A percentile compares a stretch with the other conserved stretches of the same genome.
phyloP scores from a whole-genome alignment of 768 basidiomycete species.

The Podaxis sp. region DNA sequence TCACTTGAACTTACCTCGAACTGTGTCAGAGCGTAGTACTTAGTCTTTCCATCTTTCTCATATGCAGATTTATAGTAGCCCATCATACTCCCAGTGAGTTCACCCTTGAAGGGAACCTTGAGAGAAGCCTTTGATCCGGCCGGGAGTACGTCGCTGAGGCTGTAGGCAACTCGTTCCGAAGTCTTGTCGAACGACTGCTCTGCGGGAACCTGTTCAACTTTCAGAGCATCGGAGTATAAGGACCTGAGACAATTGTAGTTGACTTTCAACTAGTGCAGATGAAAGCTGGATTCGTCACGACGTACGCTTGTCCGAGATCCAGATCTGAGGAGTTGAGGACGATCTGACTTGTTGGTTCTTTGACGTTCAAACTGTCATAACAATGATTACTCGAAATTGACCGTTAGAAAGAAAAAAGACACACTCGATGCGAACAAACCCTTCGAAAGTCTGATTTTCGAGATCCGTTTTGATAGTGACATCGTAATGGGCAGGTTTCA shows the following conservation, averaged over 20 bases:
- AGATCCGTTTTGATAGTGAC: conserved; percentile 81
- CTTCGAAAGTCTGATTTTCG: conserved; percentile 69
- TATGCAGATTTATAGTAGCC: conserved; percentile 79
- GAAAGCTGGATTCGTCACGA: conserved; percentile 5
- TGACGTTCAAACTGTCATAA: conserved; percentile 55
- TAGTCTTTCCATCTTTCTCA: conserved; percentile 61
- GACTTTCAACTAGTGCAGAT: neutral
- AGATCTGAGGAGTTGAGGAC: conserved; percentile 67
- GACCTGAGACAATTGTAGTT: conserved; percentile 25
- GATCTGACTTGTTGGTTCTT: conserved; percentile 56
- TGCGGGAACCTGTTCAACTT: conserved; percentile 43
- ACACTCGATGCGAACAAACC: conserved; percentile 70
- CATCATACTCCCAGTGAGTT: conserved; percentile 70
- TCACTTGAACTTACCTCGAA: conserved; percentile 56
- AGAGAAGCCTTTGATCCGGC: conserved; percentile 70
- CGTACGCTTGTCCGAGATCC: conserved; percentile 51
- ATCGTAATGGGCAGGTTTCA: conserved; percentile 77
- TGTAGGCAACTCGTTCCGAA: conserved; percentile 63
- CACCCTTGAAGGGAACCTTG: conserved; percentile 64
- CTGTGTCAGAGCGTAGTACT: conserved; percentile 81
- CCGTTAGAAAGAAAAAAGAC: conserved; percentile 19
- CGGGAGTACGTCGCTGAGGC: conserved; percentile 56
- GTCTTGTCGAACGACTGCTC: conserved; percentile 54
- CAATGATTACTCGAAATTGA: conserved; percentile 1
- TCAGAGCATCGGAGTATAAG: conserved; percentile 53